A percentile compares a stretch with the other conserved stretches of the same genome.
phyloP scores from a whole-genome alignment of 2,329 filamentous ascomycete genomes.

The Coleophoma eucalyptorum region DNA sequence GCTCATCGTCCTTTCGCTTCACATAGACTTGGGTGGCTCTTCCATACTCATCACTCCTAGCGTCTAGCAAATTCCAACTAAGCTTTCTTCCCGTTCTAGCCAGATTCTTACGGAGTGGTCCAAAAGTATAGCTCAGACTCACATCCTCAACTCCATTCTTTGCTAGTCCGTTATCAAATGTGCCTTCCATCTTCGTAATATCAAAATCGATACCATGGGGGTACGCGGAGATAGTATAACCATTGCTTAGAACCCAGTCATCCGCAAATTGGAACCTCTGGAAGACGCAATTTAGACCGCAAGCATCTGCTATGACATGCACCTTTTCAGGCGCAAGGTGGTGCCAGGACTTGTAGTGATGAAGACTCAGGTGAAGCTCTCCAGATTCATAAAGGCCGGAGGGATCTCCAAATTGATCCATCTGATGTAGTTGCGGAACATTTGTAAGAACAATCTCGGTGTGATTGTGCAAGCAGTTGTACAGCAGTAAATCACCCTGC shows the following conservation, averaged over 20 bases:
- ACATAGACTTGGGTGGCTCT: slow-evolving; percentile 51
- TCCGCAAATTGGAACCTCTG: slow-evolving; percentile 27
- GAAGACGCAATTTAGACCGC: slow-evolving; percentile 26
- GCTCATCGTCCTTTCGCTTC: slow-evolving; percentile 45
- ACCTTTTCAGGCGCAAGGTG: slow-evolving; percentile 13
- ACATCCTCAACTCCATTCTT: slow-evolving; percentile 25
- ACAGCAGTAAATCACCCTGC: slow-evolving; percentile 26
- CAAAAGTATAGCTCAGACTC: slow-evolving; percentile 36
- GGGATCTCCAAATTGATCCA: slow-evolving; percentile 26
- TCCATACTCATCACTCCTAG: slow-evolving; percentile 41
- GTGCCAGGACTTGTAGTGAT: slow-evolving; percentile 30
- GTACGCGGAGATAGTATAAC: slow-evolving; percentile 23
- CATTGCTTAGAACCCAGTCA: slow-evolving; percentile 23
- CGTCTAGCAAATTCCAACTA: slow-evolving; percentile 49
- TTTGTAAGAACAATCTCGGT: slow-evolving; percentile 22
- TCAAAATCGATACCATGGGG: slow-evolving; percentile 27
- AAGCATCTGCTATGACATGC: slow-evolving; percentile 24
- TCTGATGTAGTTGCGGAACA: slow-evolving; percentile 21
- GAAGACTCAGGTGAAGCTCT: slow-evolving; percentile 19
- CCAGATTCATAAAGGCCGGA: slow-evolving; percentile 28
- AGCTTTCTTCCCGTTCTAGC: slow-evolving; percentile 45
- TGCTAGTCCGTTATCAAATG: slow-evolving; percentile 19
- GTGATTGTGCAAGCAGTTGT: slow-evolving; percentile 23
- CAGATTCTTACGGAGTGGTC: slow-evolving; percentile 42
- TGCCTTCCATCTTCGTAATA: slow-evolving; percentile 21